Base-by-base conservation (phyloP, 768 basidiomycete species). In the Trametes coccinea region DNA sequence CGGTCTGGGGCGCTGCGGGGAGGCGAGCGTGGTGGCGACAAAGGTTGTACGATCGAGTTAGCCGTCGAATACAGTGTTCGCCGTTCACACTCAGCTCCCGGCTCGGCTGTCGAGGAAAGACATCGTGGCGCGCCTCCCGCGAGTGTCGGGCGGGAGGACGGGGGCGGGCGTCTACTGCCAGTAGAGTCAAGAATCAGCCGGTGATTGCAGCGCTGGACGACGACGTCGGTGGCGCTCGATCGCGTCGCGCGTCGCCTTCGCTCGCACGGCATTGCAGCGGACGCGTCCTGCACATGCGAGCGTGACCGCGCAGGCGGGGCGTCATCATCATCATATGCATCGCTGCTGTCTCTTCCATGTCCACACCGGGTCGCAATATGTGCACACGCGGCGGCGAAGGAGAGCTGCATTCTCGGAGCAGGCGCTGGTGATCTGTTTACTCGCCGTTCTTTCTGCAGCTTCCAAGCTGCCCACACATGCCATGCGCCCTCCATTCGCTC, bases 151-250 rank as follows among this genome's bases (percentile, higher is more conserved):
- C 10, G 47, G 47, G 34, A 9, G 5, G 14, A 11, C 5, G 41
- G 27, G 17, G 2, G 29, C 27, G 56, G 47, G 56, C 56, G 56
- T 37, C 14, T 46, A 29, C 10, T 16, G 27, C 13, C 29, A 10
- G 22, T 22, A 22, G 22, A 22, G 22, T 22, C 22, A 57, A 39
- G 56, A 44, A 58, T 58, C 56, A 51, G 48, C 48, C 56, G 56
- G 16, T 58, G 49, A 50, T 30, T n/a, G 48, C 48, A 13, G 34
- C 33, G 9, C 29, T 27, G 53, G 29, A 22, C 29, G 13, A 16
- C 29, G 22, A 58, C 56, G 56, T 58, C 37, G 56, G 56, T 58
- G 56, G 56, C 56, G 56, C 49, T 11, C 41, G 14, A 43, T 43
- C 56, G 27, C 30, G 17, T 50, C 49, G 37, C 30, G 46, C 56